Conservation (phyloP, 495 filamentous ascomycete species). For the Pyrenopolyporus hunteri region DNA sequence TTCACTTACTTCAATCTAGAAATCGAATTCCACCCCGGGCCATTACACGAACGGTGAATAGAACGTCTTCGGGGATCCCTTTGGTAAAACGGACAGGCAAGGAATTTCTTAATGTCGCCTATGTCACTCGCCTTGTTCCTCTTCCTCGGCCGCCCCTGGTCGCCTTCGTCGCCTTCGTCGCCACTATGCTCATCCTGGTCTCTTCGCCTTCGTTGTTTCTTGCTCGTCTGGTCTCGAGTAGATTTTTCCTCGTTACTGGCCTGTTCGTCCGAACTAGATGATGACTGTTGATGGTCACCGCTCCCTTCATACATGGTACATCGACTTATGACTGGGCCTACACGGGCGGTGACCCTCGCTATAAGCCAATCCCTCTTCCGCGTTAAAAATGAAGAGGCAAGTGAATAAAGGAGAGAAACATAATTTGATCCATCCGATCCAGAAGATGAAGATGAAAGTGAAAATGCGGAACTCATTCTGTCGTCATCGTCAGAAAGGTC, state of each 20-base stretch:
- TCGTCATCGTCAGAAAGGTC: background rate
- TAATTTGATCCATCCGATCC: background rate
- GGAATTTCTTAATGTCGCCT: background rate
- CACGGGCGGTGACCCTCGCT: background rate
- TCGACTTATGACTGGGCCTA: background rate
- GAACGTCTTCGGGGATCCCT: background rate
- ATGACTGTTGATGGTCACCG: background rate
- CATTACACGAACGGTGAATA: background rate
- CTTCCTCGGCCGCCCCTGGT: background rate
- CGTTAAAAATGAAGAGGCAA: background rate
- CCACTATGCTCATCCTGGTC: background rate
- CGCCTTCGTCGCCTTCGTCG: background rate
- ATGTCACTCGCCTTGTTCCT: background rate
- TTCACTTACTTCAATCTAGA: slow-evolving; percentile 1
- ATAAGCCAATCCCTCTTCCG: background rate
- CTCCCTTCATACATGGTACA: background rate
- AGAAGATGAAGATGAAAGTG: background rate
- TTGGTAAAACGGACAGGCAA: slow-evolving; percentile 2
- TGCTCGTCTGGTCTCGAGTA: background rate
- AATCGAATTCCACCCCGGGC: background rate
- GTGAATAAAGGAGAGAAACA: background rate
- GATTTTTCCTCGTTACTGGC: background rate
- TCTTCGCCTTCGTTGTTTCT: background rate
- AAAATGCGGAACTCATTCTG: background rate
- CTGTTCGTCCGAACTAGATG: background rate